Conservation (phyloP, 176 grass and related monocot genomes). For the Paspalum notatum region DNA sequence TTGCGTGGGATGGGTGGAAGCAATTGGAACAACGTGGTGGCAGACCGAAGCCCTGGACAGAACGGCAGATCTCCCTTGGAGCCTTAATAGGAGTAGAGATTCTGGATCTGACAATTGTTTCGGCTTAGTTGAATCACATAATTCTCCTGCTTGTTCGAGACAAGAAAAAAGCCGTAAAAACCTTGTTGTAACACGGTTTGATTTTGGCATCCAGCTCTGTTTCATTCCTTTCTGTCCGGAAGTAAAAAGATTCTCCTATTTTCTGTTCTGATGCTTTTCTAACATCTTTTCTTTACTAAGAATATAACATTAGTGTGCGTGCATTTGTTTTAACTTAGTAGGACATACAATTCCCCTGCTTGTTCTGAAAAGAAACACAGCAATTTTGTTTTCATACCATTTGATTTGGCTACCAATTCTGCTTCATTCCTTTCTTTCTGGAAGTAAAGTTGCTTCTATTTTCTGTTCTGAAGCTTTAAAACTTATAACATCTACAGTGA, state of each 20-base stretch:
- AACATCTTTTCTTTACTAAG: not conserved
- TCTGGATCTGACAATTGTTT: no score
- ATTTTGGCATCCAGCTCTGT: not conserved
- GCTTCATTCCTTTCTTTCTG: no score
- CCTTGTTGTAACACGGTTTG: not conserved
- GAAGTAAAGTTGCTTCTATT: not conserved
- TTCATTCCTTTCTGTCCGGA: not conserved
- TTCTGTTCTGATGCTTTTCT: not conserved
- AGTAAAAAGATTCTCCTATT: not conserved
- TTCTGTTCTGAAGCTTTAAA: slow-evolving; percentile 2
- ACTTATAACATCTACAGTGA: not conserved
- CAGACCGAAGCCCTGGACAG: no score
- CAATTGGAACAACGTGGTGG: no score
- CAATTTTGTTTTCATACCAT: no score
- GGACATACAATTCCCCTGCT: not conserved
- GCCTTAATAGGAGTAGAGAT: no score
- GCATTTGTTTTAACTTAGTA: not conserved
- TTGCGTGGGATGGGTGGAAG: no score
- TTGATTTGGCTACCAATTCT: no score
- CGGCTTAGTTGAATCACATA: not conserved
- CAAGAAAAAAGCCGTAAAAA: not conserved
- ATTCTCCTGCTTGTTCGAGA: not conserved
- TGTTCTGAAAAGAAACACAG: not conserved
- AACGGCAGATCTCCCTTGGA: no score
- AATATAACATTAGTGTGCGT: slow-evolving; percentile 2